Evolutionary conservation across 2,329 filamentous ascomycete genomes (phyloP).

Genomic region (Elsinoe necatrix): DNA sequence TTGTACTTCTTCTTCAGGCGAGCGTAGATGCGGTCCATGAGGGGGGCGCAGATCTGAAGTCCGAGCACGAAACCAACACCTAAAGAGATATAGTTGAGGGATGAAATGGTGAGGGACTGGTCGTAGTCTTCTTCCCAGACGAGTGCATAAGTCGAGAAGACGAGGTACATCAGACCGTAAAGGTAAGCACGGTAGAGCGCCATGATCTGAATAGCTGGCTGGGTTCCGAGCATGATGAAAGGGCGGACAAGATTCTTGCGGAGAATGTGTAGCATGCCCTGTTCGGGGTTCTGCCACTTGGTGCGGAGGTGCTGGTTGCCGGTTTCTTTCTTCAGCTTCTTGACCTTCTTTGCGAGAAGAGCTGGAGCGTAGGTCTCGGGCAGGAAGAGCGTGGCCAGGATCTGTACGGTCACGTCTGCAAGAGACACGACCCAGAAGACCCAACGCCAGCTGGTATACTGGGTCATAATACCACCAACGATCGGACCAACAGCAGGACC

Average conservation of each 20-base stretch:
- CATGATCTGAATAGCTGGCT: slow-evolving; percentile 23
- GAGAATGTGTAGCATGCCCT: slow-evolving; percentile 22
- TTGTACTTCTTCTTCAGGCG: slow-evolving; percentile 28
- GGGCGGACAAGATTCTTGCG: slow-evolving; percentile 23
- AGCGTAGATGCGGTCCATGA: slow-evolving; percentile 32
- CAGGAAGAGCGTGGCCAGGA: slow-evolving; percentile 59
- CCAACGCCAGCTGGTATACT: slow-evolving; percentile 65
- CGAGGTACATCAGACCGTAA: slow-evolving; percentile 24
- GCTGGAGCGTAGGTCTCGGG: slow-evolving; percentile 57
- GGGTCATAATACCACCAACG: slow-evolving; percentile 47
- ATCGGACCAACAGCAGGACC: slow-evolving; percentile 23
- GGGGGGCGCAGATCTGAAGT: slow-evolving; percentile 32
- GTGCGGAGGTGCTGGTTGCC: slow-evolving; percentile 22
- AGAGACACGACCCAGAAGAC: slow-evolving; percentile 81
- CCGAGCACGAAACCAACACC: slow-evolving; percentile 48
- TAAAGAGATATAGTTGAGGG: slow-evolving; percentile 32
- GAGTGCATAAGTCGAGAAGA: slow-evolving; percentile 23
- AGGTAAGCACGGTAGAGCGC: slow-evolving; percentile 22
- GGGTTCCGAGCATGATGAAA: slow-evolving; percentile 23
- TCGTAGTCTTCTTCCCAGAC: slow-evolving; percentile 23
- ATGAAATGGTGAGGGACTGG: slow-evolving; percentile 20
- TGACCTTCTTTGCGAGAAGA: slow-evolving; percentile 50
- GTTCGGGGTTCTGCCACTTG: slow-evolving; percentile 22
- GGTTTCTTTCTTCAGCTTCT: slow-evolving; percentile 38
- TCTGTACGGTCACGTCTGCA: slow-evolving; percentile 57